Evolutionary conservation across 2,329 filamentous ascomycete genomes (phyloP).

Genomic region (Phoma sp.): DNA sequence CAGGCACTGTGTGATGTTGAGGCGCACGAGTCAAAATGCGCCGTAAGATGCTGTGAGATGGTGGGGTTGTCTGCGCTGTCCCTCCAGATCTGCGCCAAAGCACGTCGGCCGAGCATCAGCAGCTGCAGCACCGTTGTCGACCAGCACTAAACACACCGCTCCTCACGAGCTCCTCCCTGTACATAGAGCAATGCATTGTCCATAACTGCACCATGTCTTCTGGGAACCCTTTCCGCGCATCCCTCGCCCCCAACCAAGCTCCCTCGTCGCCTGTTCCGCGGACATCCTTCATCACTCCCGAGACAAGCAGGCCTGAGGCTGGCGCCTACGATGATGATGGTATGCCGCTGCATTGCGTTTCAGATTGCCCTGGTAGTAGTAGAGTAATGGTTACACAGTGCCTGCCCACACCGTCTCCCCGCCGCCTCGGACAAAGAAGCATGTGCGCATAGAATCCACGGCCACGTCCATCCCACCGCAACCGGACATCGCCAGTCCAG

Average conservation of each 20-base stretch:
- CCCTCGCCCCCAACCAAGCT: slow-evolving; percentile 36
- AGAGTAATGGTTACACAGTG: slow-evolving; percentile 47
- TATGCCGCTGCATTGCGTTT: slow-evolving; percentile 39
- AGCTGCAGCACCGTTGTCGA: slow-evolving; percentile 24
- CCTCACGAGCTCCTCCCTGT: slow-evolving; percentile 36
- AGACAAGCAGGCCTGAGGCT: slow-evolving; percentile 32
- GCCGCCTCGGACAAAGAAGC: slow-evolving; percentile 61
- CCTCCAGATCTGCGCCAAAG: slow-evolving; percentile 27
- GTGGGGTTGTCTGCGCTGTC: slow-evolving; percentile 33
- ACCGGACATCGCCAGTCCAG: slow-evolving; percentile 36
- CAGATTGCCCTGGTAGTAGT: slow-evolving; percentile 28
- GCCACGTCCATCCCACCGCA: slow-evolving; percentile 47
- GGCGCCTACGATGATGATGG: slow-evolving; percentile 37
- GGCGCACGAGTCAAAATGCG: slow-evolving; percentile 5
- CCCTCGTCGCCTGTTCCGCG: slow-evolving; percentile 31
- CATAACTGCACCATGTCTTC: slow-evolving; percentile 47
- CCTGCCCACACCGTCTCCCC: slow-evolving; percentile 32
- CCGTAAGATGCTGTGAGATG: slow-evolving; percentile 12
- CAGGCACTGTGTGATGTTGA: slow-evolving; percentile 10
- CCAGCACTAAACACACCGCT: slow-evolving; percentile 28
- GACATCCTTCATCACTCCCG: slow-evolving; percentile 35
- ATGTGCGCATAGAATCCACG: slow-evolving; percentile 62
- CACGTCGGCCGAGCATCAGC: slow-evolving; percentile 35
- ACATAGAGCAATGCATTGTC: slow-evolving; percentile 52
- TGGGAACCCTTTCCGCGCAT: slow-evolving; percentile 51